A percentile compares a stretch with the other conserved stretches of the same genome.
phyloP scores from a whole-genome alignment of 495 filamentous ascomycete genomes.

The Pyrenula aspistea region DNA sequence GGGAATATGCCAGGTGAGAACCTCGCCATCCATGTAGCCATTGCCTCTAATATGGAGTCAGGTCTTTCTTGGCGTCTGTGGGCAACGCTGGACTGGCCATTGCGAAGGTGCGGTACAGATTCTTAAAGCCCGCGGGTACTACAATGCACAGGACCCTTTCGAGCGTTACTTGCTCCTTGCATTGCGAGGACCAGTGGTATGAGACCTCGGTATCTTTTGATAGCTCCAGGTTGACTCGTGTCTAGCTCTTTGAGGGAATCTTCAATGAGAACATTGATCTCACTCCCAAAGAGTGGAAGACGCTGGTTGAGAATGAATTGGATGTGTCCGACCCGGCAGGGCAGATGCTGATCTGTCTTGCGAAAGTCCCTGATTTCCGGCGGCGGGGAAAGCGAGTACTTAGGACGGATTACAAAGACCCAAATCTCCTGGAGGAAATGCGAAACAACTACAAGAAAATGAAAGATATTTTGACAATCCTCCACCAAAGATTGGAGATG shows the following conservation, averaged over 20 bases:
- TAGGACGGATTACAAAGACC: constrained; percentile 4
- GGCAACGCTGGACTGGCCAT: constrained; percentile 18
- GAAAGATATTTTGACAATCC: constrained; percentile 8
- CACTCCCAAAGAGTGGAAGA: constrained; percentile 21
- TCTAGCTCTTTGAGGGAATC: constrained; percentile 28
- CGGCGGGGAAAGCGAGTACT: constrained; percentile 10
- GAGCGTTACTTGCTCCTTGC: constrained; percentile 24
- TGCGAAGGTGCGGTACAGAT: constrained; percentile 27
- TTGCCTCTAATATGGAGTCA: constrained; percentile 6
- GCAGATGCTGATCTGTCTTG: constrained; percentile 17
- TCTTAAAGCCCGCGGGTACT: constrained; percentile 22
- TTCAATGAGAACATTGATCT: constrained; percentile 25
- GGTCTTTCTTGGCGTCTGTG: constrained; percentile 12
- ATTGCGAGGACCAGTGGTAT: constrained; percentile 27
- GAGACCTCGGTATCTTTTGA: background rate
- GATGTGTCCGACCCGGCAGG: constrained; percentile 17
- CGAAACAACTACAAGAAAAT: constrained; percentile 15
- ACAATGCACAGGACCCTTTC: constrained; percentile 21
- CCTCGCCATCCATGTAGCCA: background rate
- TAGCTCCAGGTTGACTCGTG: constrained; percentile 1
- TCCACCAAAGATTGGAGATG: constrained; percentile 7
- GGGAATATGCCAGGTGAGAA: constrained; percentile 22
- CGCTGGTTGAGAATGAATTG: constrained; percentile 18
- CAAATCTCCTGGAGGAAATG: constrained; percentile 10
- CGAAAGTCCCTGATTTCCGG: constrained; percentile 17